phyloP scores from a whole-genome alignment of 73 alveolate species.

The Blepharisma japonicum region DNA sequence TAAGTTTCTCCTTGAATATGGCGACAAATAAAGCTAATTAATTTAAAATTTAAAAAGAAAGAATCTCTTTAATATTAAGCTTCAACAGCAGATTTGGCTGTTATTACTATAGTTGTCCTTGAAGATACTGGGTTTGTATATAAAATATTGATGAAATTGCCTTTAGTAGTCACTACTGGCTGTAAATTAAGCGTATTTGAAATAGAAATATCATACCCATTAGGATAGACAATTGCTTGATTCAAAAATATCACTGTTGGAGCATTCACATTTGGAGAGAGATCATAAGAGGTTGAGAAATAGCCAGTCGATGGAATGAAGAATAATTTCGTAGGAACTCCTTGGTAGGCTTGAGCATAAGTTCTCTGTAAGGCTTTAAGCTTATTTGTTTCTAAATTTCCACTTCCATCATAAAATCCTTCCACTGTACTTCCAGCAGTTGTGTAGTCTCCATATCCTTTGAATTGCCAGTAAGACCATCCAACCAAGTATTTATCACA shows the following conservation, averaged over 20 bases:
- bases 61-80: too few species aligned
- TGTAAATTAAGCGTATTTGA: background rate
- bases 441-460: conserved; percentile 20
- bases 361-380: conserved; percentile 43
- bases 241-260: conserved; percentile 27
- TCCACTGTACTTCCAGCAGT: conserved; percentile 26
- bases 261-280: conserved; percentile 28
- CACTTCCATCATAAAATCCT: conserved; percentile 37
- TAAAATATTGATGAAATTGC: too few species aligned
- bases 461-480: conserved; percentile 36
- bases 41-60: too few species aligned
- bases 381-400: conserved; percentile 27
- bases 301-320: background rate
- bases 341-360: conserved; percentile 34
- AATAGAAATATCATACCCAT: conserved; percentile 3
- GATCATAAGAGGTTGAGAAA: background rate
- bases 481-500: conserved; percentile 34
- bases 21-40: too few species aligned
- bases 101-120: too few species aligned
- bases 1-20: too few species aligned
- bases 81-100: too few species aligned
- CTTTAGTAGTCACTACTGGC: too few species aligned
- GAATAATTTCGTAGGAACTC: background rate
- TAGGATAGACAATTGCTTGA: background rate
- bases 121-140: too few species aligned